Evolutionary conservation across 1,284 basidiomycete species (phyloP), one percentile per base, ranked within the genome.

Genomic region (Mycena citricolor): DNA sequence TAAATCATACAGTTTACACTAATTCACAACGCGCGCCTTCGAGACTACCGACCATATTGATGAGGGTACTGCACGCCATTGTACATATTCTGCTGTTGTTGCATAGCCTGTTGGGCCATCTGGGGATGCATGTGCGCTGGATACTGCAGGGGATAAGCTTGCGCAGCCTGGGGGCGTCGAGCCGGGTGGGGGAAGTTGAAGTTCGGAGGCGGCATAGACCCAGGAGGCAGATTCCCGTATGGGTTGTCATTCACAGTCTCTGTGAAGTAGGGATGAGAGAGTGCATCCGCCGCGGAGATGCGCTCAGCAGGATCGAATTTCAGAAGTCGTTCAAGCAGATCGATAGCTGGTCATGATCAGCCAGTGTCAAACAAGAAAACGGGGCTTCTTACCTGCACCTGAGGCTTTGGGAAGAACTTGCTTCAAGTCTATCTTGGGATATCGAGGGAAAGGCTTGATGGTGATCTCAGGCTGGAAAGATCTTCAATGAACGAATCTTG

Each of bases 251-350:
- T 67, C 34, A 70, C 63, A 11, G 77, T 66, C 30, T 71, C 71
- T 16, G 86, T 90, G 65, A 98, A 98, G 70, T 98, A 98, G 0
- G 91, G 90, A 61, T 99, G 97, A 13, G 77, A 79, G 39, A 99
- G 80, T 0, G 97, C 94, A 40, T 97, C 91, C 22, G 89, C 85
- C 20, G 95, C 95, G 8, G 91, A 90, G 51, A 97, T 84, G 44
- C 97, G 86, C 60, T 94, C 87, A 22, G 86, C 78, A 1, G 97
- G 97, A 63, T 99, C 97, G 60, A 99, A 99, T 62, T 97, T 94
- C 39, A 99, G 81, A 32, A 99, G 82, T 49, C 89, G 84, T 64
- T 99, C 97, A 35, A 99, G 84, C 4, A 99, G 80, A 64, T 97
- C 92, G 58, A 98, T 81, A 11, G 95, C 95, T 91, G 45, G 14